These are phyloP conservation scores for Plasmodium coatneyi DNA, from an alignment of 169 alveolate species.

Conservation along the genomic window DNA sequence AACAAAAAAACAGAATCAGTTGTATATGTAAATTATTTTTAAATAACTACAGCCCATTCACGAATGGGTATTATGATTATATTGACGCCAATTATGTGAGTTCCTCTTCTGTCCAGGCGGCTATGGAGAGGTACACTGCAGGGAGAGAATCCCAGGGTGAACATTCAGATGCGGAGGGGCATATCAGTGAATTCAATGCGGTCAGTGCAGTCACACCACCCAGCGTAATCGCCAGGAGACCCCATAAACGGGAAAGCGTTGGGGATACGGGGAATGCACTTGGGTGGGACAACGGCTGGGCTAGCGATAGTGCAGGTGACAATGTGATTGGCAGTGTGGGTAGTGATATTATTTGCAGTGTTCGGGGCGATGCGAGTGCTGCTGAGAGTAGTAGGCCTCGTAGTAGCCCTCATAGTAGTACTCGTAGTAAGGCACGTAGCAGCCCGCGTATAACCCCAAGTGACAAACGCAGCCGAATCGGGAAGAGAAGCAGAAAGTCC, in stretches of 20 bases:
- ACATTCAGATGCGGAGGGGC: neutral
- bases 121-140: constrained; percentile 2
- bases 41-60: constrained; percentile 7
- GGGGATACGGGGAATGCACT: neutral
- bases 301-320: neutral
- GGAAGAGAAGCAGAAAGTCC: neutral
- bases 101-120: neutral
- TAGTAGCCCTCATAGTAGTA: neutral
- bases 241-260: constrained; percentile 2
- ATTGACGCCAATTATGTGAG: constrained; percentile 29
- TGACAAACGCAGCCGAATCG: neutral
- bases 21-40: constrained; percentile 48
- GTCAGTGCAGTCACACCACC: neutral
- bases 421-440: neutral
- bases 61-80: constrained; percentile 52
- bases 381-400: neutral
- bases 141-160: neutral
- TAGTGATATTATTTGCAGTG: neutral
- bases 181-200: neutral
- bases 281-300: neutral
- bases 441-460: neutral
- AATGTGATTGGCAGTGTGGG: neutral
- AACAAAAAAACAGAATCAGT: constrained; percentile 25
- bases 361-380: neutral
- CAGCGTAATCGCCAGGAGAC: neutral